These are phyloP conservation scores for Rhodotorula diobovata DNA, from an alignment of 768 basidiomycete species.

Conservation along the genomic window DNA sequence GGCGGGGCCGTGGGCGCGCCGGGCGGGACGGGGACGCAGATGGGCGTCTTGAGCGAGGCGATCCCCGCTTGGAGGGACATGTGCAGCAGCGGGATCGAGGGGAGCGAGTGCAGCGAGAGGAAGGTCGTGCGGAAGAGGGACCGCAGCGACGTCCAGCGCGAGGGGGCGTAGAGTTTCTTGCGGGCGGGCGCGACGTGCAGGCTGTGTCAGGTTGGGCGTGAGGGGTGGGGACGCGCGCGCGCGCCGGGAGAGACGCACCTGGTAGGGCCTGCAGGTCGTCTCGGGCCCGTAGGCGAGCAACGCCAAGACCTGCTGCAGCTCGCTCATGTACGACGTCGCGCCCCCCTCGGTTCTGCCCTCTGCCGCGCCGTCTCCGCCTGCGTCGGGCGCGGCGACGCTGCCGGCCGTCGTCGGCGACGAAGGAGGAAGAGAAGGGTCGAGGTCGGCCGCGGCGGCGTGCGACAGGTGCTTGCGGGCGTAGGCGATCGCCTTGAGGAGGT, in stretches of 20 bases:
- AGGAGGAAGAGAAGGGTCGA: no score
- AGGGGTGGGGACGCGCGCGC: background rate
- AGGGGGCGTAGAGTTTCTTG: slow-evolving; percentile 77
- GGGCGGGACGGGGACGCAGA: slow-evolving; percentile 57
- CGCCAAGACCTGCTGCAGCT: slow-evolving; percentile 71
- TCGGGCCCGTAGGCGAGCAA: slow-evolving; percentile 64
- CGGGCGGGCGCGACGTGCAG: background rate
- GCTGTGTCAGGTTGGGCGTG: background rate
- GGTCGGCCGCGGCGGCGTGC: slow-evolving; percentile 51
- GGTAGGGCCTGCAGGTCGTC: slow-evolving; percentile 72
- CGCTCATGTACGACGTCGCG: slow-evolving; percentile 50
- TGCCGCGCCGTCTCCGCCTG: background rate
- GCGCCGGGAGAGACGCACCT: slow-evolving; percentile 52
- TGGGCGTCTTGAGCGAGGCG: slow-evolving; percentile 79
- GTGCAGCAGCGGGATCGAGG: slow-evolving; percentile 77
- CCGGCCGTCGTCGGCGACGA: background rate
- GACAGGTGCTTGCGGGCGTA: slow-evolving; percentile 77
- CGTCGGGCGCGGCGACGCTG: background rate
- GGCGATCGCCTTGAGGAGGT: slow-evolving; percentile 69
- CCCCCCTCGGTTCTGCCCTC: slow-evolving; percentile 46
- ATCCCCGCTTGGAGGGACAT: slow-evolving; percentile 88
- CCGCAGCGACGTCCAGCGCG: slow-evolving; percentile 70
- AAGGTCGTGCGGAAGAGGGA: slow-evolving; percentile 78
- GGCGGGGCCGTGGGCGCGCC: background rate
- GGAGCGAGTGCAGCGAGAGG: slow-evolving; percentile 78